Base-by-base conservation (phyloP, 1,284 basidiomycete species). In the Cutaneotrichosporon cutaneum region DNA sequence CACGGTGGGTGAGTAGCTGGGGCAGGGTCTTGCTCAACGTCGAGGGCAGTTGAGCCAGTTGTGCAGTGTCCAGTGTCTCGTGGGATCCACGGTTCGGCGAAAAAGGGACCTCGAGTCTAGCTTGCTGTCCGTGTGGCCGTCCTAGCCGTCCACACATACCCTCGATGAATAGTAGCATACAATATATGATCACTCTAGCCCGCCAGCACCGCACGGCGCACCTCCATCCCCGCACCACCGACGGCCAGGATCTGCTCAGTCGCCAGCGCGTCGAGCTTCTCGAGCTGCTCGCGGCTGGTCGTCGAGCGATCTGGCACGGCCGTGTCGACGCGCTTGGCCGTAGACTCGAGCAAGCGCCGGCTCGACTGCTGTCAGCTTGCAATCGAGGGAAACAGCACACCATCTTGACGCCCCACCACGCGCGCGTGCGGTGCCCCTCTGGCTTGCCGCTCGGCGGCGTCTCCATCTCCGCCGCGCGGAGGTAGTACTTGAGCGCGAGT, bases 391-490 rank as follows among this genome's bases (percentile, higher is more conserved):
- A 22, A 11, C 18, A 21, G 83, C 88, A 55, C 69, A 93, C 92
- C 62, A 90, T 81, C 75, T 93, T 92, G 27, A 93, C 84, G 5
- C 92, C 92, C 78, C 88, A 88, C 90, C 92, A 96, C 6, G 90
- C 88, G 44, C 77, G 68, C 4, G 72, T 73, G 14, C 63, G 68
- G 22, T 61, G 44, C 11, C 54, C 50, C 32, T 58, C 58, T 1
- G 62, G 52, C 22, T 16, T 11, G 73, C 78, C 48, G 75, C 27
- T 56, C 50, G 88, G 87, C 13, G 83, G 83, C 52, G 88, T 88
- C 18, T 85, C 85, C 89, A 94, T 92, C 74, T 96, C 94, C 16
- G 90, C 82, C 1, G 87, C 88, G 47, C 88, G 81, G 13, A 95
- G 83, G 80, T 88, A 94, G 81, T 87, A 88, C 77, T 92, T 92